Base-by-base conservation (phyloP, 1,284 basidiomycete species). In the Fomitopsis schrenkii region DNA sequence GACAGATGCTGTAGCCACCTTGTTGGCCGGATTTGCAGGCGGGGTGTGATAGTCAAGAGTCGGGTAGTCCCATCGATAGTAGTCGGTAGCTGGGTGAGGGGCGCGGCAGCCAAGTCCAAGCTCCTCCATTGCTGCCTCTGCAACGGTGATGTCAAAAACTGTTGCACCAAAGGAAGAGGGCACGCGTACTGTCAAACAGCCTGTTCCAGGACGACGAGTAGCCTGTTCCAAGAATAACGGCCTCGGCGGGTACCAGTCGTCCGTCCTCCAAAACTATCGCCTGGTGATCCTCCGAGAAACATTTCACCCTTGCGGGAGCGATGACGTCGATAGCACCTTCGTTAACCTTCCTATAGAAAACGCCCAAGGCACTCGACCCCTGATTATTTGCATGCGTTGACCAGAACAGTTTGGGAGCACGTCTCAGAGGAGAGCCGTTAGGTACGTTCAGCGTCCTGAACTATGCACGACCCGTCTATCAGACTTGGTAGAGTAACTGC, bases 361-460 rank as follows among this genome's bases (percentile, higher is more conserved):
- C 33, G 10, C 35, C 52, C 10, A 54, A 38, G 8, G 52, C 35
- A 35, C 52, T 33, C 5, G 52, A 54, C 1, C 52, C 52, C 52
- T 54, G 52, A 12, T 54, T 54, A 17, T 54, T 54, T 17, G 52
- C 52, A 40, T 54, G 52, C 33, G 35, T 72, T 35, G 75, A 75
- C 83, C 81, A 85, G 69, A 82, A 83, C 0, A 79, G 56, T 0
- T 54, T 54, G 17, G 52, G 52, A 12, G 52, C 52, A n/a, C 52
- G 52, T 40, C 52, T n/a, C n/a, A 54, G 19, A 38, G 52, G 52
- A 12, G 52, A 54, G 19, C 38, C 52, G 2, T 40, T 19, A 5
- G 52, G 52, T 5, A 54, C 52, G 5, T 40, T 22, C 4, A 54
- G 52, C 17, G 52, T 40, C 14, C 36, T 54, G 52, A 54, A 54